Base-by-base conservation (phyloP, 345 rosid genomes). In the Bretschneidera sinensis region DNA sequence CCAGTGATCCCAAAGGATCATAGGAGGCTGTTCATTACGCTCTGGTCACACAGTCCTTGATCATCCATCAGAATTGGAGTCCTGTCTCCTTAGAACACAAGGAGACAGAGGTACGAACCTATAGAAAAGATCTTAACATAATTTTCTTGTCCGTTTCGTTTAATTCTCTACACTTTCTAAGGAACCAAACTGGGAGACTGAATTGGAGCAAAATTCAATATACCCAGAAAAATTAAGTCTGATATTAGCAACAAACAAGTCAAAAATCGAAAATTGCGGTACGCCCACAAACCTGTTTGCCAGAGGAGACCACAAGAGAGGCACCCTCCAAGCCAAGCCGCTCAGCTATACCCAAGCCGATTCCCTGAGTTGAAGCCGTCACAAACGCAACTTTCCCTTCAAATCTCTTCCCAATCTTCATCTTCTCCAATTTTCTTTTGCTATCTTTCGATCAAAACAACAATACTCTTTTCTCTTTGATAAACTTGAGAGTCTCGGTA, bases 341-440 rank as follows among this genome's bases (percentile, higher is more conserved):
- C 61, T 71, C 76, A 5, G 87, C 86, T 43, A 84, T 80, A 56
- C 64, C 47, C 58, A 79, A 67, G 64, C 94, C 89, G 65, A 84
- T 86, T 8, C 94, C 94, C 60, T 86, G 86, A 34, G 94, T 84
- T 3, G 94, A 86, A 23, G 87, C 94, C 11, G 86, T 86, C 22
- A 84, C 87, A 24, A 86, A 74, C n/a, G 84, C 87, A 3, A 84
- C 94, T 67, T 84, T 83, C 15, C 87, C 86, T 25, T 69, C 73
- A 49, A 84, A 84, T 66, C 89, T 71, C 55, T 65, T 64, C 20
- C 79, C 69, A 11, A 33, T 48, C 43, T 63, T 67, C 65, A 31
- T 24, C 63, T 57, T 65, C 60, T 51, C 74, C 66, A 59, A 62
- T 47, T 61, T 57, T n/a, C n/a, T n/a, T n/a, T n/a, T n/a, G n/a